phyloP scores from a whole-genome alignment of 495 filamentous ascomycete genomes.

The Hyphodiscus hymeniophilus region DNA sequence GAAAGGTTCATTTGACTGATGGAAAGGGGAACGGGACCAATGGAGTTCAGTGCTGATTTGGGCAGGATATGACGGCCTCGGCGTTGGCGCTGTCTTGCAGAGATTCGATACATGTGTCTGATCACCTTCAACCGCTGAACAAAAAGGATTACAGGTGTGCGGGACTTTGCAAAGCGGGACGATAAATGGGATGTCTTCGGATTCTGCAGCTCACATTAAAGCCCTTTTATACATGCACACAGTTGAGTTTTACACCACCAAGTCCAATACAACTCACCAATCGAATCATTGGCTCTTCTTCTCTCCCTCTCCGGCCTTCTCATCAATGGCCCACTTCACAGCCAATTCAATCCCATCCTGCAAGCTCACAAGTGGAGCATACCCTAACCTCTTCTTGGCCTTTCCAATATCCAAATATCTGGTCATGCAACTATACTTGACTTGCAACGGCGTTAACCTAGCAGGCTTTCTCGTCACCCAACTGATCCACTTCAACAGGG shows the following conservation, averaged over 20 bases:
- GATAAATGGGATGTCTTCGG: too few relatives aligned
- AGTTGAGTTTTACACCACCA: too few relatives aligned
- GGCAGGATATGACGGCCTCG: not conserved
- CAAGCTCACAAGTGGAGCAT: conserved; percentile 62
- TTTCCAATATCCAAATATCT: conserved; percentile 82
- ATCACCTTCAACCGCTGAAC: too few relatives aligned
- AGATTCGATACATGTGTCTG: not conserved
- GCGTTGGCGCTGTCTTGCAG: not conserved
- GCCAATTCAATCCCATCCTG: conserved; percentile 66
- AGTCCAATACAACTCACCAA: not conserved
- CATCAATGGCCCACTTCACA: conserved; percentile 57
- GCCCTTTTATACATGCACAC: not conserved
- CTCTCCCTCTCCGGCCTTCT: conserved; percentile 31
- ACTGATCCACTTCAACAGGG: conserved; percentile 58
- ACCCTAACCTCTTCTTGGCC: conserved; percentile 70
- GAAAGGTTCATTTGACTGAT: not conserved
- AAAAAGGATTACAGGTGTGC: too few relatives aligned
- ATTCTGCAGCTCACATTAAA: too few relatives aligned
- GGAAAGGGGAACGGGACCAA: not conserved
- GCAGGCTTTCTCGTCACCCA: conserved; percentile 63
- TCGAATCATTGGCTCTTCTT: conserved; percentile 18
- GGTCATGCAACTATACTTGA: conserved; percentile 73
- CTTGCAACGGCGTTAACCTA: conserved; percentile 64
- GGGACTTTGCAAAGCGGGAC: too few relatives aligned
- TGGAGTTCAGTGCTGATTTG: not conserved